phyloP scores from a whole-genome alignment of 2,329 filamentous ascomycete species.

The Talaromyces amestolkiae region DNA sequence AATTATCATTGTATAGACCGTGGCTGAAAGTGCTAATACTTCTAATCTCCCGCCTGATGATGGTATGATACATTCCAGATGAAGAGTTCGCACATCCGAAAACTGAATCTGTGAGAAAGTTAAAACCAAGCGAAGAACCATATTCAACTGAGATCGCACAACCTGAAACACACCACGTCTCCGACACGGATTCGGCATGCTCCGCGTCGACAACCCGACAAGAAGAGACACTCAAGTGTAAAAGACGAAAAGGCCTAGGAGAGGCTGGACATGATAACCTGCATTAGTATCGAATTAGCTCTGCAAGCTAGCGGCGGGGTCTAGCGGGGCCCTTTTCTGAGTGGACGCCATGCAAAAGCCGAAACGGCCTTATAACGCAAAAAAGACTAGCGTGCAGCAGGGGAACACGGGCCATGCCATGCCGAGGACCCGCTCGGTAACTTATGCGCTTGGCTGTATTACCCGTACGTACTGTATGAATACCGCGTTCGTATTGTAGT shows the following conservation, averaged over 20 bases:
- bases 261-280: constrained; percentile 4
- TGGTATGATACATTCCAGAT: background rate
- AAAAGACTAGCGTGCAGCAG: constrained; percentile 2
- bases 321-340: background rate
- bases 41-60: background rate
- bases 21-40: no score
- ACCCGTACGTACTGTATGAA: background rate
- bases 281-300: constrained; percentile 8
- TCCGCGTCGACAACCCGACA: background rate
- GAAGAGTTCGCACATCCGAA: background rate
- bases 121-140: background rate
- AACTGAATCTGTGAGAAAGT: background rate
- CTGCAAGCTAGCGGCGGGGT: background rate
- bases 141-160: background rate
- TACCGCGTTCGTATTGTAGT: background rate
- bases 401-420: constrained; percentile 12
- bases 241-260: background rate
- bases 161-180: background rate
- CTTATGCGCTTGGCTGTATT: background rate
- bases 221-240: background rate
- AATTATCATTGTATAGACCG: background rate
- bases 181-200: background rate
- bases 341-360: background rate
- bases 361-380: constrained; percentile 12
- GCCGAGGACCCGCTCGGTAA: background rate